Conservation (phyloP, 345 rosid species). For the Moricandia arvensis region DNA sequence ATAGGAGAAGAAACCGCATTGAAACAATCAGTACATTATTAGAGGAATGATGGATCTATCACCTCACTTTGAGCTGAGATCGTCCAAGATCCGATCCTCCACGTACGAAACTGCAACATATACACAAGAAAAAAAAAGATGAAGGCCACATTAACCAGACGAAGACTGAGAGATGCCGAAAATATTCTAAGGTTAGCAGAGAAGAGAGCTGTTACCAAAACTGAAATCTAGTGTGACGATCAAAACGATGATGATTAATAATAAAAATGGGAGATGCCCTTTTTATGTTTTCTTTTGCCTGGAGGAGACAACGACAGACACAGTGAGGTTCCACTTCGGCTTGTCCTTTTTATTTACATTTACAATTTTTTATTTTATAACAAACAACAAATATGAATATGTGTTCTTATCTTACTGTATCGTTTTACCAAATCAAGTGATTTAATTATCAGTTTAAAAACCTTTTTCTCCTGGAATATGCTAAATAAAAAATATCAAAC, state of each 20-base stretch:
- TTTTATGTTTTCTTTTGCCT: neutral
- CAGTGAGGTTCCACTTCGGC: slow-evolving; percentile 37
- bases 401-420: slow-evolving; percentile 14
- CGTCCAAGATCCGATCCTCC: slow-evolving; percentile 29
- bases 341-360: slow-evolving; percentile 25
- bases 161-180: neutral
- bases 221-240: neutral
- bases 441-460: slow-evolving; percentile 1
- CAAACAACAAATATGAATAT: too few species aligned
- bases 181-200: neutral
- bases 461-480: slow-evolving; percentile 4
- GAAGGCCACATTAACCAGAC: neutral
- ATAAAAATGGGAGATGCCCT: neutral
- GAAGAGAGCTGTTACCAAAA: slow-evolving; percentile 9
- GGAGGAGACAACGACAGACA: slow-evolving; percentile 10
- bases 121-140: neutral
- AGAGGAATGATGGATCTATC: neutral
- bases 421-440: slow-evolving; percentile 15
- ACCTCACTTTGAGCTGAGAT: slow-evolving; percentile 10
- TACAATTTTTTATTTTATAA: too few species aligned
- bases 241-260: neutral
- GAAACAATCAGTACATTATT: too few species aligned
- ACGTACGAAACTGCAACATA: slow-evolving; percentile 20
- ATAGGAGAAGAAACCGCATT: too few species aligned
- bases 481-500: neutral